These are phyloP conservation scores for Posidonia australis DNA, from an alignment of 106 monocot genomes.

Conservation along the genomic window DNA sequence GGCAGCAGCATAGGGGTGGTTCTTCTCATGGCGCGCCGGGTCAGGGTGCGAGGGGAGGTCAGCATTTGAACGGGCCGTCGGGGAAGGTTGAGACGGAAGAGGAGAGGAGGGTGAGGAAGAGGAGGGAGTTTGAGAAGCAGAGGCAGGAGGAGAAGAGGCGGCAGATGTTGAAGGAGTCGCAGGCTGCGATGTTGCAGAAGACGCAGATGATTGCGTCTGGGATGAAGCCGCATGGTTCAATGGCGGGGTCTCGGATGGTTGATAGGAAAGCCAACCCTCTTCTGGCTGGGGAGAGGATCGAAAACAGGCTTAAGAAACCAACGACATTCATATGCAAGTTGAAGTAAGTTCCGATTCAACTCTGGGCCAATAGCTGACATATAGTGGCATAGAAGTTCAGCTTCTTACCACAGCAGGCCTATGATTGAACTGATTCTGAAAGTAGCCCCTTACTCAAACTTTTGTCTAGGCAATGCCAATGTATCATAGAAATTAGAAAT, in stretches of 20 bases:
- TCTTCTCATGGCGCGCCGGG: neutral
- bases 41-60: neutral
- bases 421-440: neutral
- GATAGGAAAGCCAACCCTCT: slow-evolving; percentile 34
- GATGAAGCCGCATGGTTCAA: slow-evolving; percentile 37
- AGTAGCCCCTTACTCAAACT: neutral
- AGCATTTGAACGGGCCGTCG: neutral
- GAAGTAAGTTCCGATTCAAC: slow-evolving; percentile 37
- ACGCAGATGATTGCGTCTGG: slow-evolving; percentile 33
- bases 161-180: slow-evolving; percentile 66
- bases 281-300: slow-evolving; percentile 48
- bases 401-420: too few relatives aligned
- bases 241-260: slow-evolving; percentile 35
- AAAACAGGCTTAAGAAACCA: slow-evolving; percentile 88
- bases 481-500: neutral
- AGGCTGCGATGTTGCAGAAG: slow-evolving; percentile 65
- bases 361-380: neutral
- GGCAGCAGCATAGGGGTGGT: neutral
- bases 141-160: slow-evolving; percentile 56
- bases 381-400: neutral
- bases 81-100: slow-evolving; percentile 74
- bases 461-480: neutral
- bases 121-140: slow-evolving; percentile 80
- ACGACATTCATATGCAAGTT: slow-evolving; percentile 93
- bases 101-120: slow-evolving; percentile 72